phyloP scores from a whole-genome alignment of 139 green algal genomes.

The Closterium sp. region DNA sequence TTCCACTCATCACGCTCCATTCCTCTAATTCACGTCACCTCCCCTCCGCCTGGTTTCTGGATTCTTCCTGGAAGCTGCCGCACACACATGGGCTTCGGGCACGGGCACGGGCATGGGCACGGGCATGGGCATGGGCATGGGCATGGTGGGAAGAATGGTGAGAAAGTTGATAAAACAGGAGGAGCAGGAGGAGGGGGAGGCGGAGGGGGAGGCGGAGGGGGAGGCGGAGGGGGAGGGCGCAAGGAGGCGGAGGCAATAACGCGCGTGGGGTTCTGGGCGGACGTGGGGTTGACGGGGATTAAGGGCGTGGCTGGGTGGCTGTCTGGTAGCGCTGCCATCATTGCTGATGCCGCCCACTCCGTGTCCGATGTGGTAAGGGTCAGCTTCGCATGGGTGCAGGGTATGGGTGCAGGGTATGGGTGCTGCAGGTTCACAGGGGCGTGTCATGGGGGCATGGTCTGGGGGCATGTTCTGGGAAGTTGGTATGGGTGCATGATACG shows the following conservation, averaged over 20 bases:
- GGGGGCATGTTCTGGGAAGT: background rate
- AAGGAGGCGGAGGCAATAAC: constrained; percentile 18
- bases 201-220: background rate
- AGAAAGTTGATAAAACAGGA: background rate
- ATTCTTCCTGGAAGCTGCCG: background rate
- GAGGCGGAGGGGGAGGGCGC: background rate
- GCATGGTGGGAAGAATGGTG: background rate
- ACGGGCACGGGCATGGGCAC: background rate
- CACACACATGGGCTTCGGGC: background rate
- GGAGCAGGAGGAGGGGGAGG: background rate
- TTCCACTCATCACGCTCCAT: too few relatives aligned
- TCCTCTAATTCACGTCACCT: background rate
- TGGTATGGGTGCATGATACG: background rate
- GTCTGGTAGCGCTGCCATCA: constrained; percentile 49
- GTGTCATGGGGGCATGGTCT: background rate
- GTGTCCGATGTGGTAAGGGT: constrained; percentile 46
- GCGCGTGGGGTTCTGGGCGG: constrained; percentile 27
- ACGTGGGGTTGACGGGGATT: constrained; percentile 38
- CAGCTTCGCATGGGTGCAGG: background rate
- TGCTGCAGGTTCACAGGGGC: too few relatives aligned
- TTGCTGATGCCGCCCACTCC: constrained; percentile 48
- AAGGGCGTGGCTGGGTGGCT: constrained; percentile 43
- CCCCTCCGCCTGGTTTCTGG: background rate
- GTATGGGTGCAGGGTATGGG: too few relatives aligned
- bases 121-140: background rate